Conservation (phyloP, 768 basidiomycete species). For the Tricholoma sp. region DNA sequence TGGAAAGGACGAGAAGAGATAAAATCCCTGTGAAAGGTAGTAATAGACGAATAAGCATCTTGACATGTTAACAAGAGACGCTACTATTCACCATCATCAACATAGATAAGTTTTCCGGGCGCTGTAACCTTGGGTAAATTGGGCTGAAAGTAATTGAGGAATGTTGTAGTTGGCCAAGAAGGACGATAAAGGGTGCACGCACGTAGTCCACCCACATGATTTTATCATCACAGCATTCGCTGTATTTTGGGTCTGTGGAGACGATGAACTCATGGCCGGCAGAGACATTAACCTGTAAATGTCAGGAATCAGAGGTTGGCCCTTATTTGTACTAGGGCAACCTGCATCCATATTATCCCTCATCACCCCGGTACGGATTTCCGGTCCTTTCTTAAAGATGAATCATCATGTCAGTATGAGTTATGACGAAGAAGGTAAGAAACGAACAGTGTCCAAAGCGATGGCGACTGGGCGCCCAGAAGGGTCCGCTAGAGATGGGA, state of each 20-base stretch:
- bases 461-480: conserved; percentile 91
- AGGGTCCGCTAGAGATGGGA: conserved; percentile 46
- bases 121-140: conserved; percentile 95
- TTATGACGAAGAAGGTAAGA: conserved; percentile 3
- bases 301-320: background rate
- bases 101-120: conserved; percentile 95
- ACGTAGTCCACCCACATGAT: conserved; percentile 93
- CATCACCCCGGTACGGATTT: conserved; percentile 97
- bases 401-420: conserved; percentile 9
- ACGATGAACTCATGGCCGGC: conserved; percentile 95
- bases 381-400: conserved; percentile 84
- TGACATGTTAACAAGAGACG: background rate
- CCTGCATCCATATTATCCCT: conserved; percentile 80
- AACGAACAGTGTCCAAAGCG: conserved; percentile 89
- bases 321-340: conserved; percentile 11
- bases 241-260: conserved; percentile 78
- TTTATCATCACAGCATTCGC: conserved; percentile 75
- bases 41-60: background rate
- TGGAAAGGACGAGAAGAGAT: conserved; percentile 85
- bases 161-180: background rate
- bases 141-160: conserved; percentile 37
- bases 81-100: conserved; percentile 76
- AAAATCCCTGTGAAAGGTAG: conserved; percentile 56
- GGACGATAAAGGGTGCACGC: conserved; percentile 25
- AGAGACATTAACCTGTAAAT: conserved; percentile 65